Evolutionary conservation across 1,284 basidiomycete genomes (phyloP).

Genomic region (Exobasidium rhododendri): DNA sequence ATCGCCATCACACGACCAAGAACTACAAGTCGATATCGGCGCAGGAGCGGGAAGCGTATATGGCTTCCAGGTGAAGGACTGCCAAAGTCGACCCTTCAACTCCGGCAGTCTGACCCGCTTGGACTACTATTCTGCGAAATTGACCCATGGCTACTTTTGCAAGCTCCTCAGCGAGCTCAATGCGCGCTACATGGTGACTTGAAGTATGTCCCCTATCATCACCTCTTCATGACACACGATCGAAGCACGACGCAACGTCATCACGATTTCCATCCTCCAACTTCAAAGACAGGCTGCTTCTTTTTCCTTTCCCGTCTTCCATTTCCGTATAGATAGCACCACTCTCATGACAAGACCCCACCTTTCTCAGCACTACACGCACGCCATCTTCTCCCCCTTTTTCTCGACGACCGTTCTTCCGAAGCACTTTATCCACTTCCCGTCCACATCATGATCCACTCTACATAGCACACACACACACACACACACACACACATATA

Average conservation of each 20-base stretch:
- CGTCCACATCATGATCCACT: background rate
- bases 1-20: slow-evolving; percentile 10
- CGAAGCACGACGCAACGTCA: background rate
- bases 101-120: slow-evolving; percentile 34
- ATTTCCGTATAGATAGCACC: no score
- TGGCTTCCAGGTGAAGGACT: slow-evolving; percentile 28
- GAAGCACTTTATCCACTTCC: background rate
- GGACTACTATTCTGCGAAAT: slow-evolving; percentile 25
- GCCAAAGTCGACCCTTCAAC: slow-evolving; percentile 27
- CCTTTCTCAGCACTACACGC: no score
- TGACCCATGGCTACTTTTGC: slow-evolving; percentile 41
- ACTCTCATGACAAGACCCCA: no score
- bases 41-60: slow-evolving; percentile 37
- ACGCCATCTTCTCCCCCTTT: background rate
- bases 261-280: background rate
- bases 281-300: background rate
- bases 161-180: slow-evolving; percentile 47
- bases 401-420: background rate
- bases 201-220: background rate
- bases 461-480: background rate
- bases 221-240: no score
- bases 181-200: slow-evolving; percentile 34
- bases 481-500: slow-evolving; percentile 1
- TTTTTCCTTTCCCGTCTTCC: no score
- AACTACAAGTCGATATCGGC: slow-evolving; percentile 35